A percentile compares a stretch with the other conserved stretches of the same genome.
phyloP scores from a whole-genome alignment of 371 early-diverging fungal genomes.

The Rhizopus sp. region DNA sequence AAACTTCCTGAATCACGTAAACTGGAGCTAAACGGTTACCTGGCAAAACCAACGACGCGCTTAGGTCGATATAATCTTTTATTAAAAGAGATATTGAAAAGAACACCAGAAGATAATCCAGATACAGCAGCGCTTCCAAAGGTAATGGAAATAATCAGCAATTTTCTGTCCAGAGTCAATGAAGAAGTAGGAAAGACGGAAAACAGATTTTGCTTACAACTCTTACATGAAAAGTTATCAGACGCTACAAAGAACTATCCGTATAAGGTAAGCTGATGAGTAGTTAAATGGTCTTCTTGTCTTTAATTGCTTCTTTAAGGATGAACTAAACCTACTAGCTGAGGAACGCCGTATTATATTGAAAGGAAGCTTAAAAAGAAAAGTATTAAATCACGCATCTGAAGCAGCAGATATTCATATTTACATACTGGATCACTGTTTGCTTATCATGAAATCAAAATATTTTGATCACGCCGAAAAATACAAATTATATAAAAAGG shows the following conservation, averaged over 20 bases:
- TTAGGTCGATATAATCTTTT: slow-evolving; percentile 85
- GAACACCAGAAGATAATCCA: slow-evolving; percentile 75
- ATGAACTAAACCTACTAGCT: slow-evolving; percentile 28
- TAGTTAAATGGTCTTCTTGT: background rate
- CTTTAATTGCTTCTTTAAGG: background rate
- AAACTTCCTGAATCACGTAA: slow-evolving; percentile 78
- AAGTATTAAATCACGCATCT: slow-evolving; percentile 45
- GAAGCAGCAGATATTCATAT: slow-evolving; percentile 66
- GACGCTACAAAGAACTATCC: slow-evolving; percentile 56
- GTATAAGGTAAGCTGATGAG: slow-evolving; percentile 1
- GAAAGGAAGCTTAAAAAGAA: slow-evolving; percentile 74
- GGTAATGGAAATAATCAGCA: slow-evolving; percentile 69
- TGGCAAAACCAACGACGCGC: slow-evolving; percentile 81
- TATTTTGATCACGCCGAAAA: slow-evolving; percentile 17
- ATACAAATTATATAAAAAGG: slow-evolving; percentile 23
- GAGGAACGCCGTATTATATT: slow-evolving; percentile 71
- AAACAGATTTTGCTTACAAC: slow-evolving; percentile 46
- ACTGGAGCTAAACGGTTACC: slow-evolving; percentile 74
- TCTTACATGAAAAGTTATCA: slow-evolving; percentile 47
- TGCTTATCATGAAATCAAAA: slow-evolving; percentile 68
- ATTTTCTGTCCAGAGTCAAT: slow-evolving; percentile 63
- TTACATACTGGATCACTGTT: slow-evolving; percentile 79
- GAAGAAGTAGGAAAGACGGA: slow-evolving; percentile 79
- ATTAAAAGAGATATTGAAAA: slow-evolving; percentile 76
- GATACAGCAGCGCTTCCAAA: slow-evolving; percentile 66